A percentile compares a stretch with the other conserved stretches of the same genome.
These are phyloP conservation scores for Microbotryum silenes-acaulis DNA, from an alignment of 1,284 basidiomycete genomes.

Conservation along the genomic window DNA sequence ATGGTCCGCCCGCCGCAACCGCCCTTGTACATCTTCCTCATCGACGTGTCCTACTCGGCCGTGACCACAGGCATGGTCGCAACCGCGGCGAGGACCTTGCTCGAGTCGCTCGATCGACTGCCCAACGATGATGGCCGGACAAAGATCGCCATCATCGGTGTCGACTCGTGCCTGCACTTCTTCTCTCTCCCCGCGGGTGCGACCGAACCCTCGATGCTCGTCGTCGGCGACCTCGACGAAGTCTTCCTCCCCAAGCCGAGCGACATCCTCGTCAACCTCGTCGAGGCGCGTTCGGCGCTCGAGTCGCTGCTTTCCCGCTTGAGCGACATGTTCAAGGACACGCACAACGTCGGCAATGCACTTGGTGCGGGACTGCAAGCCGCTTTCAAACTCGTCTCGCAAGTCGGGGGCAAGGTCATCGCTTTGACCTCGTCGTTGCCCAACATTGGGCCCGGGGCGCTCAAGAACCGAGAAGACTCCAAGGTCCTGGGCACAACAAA, in stretches of 20 bases:
- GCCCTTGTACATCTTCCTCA: constrained; percentile 91
- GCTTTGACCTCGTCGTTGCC: constrained; percentile 83
- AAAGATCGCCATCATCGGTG: constrained; percentile 86
- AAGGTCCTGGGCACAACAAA: constrained; percentile 93
- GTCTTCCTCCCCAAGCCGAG: constrained; percentile 96
- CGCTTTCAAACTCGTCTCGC: constrained; percentile 86
- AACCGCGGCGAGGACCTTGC: constrained; percentile 87
- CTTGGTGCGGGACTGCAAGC: constrained; percentile 94
- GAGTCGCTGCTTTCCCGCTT: constrained; percentile 75
- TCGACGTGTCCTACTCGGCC: constrained; percentile 89
- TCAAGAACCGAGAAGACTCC: constrained; percentile 94
- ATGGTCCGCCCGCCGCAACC: constrained; percentile 97
- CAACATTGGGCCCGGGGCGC: constrained; percentile 76
- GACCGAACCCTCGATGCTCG: constrained; percentile 85
- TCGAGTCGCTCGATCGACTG: constrained; percentile 89
- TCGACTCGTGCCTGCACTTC: constrained; percentile 90
- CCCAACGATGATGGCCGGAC: constrained; percentile 91
- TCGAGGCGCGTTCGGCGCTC: constrained; percentile 71
- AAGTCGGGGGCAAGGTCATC: constrained; percentile 92
- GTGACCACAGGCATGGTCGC: constrained; percentile 96
- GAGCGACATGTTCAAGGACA: constrained; percentile 95
- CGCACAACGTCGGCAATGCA: constrained; percentile 82
- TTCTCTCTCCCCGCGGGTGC: constrained; percentile 78
- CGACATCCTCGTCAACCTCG: constrained; percentile 87
- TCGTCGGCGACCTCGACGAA: constrained; percentile 93